phyloP scores from a whole-genome alignment of 176 grass and related monocot genomes.

The Zoysia japonica region DNA sequence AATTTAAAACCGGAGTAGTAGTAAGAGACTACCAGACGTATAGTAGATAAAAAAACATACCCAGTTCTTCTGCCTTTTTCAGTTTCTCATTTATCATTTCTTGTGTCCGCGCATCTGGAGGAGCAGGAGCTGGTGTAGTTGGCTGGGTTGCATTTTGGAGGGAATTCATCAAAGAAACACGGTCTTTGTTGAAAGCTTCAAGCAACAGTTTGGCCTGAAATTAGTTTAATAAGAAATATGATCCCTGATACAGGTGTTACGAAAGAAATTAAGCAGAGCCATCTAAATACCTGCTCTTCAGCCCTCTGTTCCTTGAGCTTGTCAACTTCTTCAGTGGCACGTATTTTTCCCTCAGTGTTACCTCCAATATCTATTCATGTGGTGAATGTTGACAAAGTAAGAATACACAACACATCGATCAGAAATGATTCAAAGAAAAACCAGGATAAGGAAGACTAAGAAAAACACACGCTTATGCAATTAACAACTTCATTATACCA shows the following conservation, averaged over 20 bases:
- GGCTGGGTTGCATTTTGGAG: slow-evolving; percentile 55
- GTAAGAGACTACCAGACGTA: slow-evolving; percentile 14
- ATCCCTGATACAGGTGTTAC: not conserved
- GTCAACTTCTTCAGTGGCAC: slow-evolving; percentile 73
- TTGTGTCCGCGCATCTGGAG: slow-evolving; percentile 76
- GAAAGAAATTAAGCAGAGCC: slow-evolving; percentile 17
- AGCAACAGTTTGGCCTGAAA: slow-evolving; percentile 70
- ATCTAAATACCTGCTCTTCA: slow-evolving; percentile 78
- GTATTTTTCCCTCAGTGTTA: slow-evolving; percentile 81
- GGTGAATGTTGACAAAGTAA: not conserved
- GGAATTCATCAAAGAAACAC: slow-evolving; percentile 67
- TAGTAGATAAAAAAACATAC: slow-evolving; percentile 39
- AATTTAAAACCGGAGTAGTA: not conserved
- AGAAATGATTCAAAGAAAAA: not conserved
- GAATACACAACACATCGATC: not conserved
- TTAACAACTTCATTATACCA: not conserved
- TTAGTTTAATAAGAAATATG: slow-evolving; percentile 5
- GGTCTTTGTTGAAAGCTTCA: slow-evolving; percentile 87
- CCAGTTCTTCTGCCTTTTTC: slow-evolving; percentile 90
- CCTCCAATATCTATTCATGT: slow-evolving; percentile 68
- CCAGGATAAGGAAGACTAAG: not conserved
- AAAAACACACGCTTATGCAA: not conserved
- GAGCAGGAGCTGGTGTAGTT: slow-evolving; percentile 33
- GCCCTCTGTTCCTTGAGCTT: slow-evolving; percentile 83
- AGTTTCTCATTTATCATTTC: slow-evolving; percentile 98